Evolutionary conservation across 768 basidiomycete species (phyloP), one percentile per base, ranked within the genome.

Genomic region (Boletus vermiculosoides): DNA sequence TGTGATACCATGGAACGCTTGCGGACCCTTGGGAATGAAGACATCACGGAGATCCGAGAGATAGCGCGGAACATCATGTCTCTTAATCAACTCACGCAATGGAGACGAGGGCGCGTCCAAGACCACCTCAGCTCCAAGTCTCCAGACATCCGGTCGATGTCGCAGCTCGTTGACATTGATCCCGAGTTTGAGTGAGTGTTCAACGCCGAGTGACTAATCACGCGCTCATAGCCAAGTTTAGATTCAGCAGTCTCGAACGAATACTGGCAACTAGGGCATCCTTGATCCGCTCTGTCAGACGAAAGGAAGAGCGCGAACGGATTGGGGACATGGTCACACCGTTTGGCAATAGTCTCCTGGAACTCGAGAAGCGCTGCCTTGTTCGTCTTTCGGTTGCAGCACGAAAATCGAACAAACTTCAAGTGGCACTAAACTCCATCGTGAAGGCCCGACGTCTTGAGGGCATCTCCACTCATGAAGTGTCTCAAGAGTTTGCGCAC

Each of bases 371-470:
- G 42, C 66, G 72, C 1, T 92, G 87, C 63, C 83, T 96, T 9
- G 71, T 94, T 31, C 77, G 77, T 18, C 76, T 97, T 55, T 93
- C 85, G 15, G 73, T 78, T 63, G 85, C 83, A 28, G 94, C 96
- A 15, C 80, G 94, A 20, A 68, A 77, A 37, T 80, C 84, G 0
- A 78, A 82, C 50, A 83, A 91, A 48, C 71, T 82, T 16, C 94
- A 97, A 65, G 82, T 94, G 36, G 92, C 96, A 0, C 73, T 97
- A 28, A 98, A 96, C 65, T 86, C 94, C 5, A 78, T 95, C 37
- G 78, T 91, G 31, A 82, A 83, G 28, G 92, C 93, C 0, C 88
- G 90, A 66, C 77, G 74, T 37, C 72, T 94, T 5, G 83, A 83
- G 57, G 66, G 59, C 2, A 60, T 54, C 1, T 67, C 79, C 0